Conservation (phyloP, 805 yeast genomes). For the Pichia cephalocereana region DNA sequence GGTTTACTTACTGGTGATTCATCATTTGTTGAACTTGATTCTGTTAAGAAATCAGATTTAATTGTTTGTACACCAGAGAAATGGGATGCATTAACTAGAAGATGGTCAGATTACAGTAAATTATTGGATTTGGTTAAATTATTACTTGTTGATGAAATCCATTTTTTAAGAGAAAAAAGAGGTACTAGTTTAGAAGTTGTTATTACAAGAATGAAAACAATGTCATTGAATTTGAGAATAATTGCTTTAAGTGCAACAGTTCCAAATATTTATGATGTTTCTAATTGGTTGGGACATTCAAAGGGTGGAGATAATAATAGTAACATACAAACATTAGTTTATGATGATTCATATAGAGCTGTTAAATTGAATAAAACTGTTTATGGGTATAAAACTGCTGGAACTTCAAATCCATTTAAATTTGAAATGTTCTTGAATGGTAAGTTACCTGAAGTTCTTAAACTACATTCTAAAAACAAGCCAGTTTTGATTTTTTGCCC, state of each 20-base stretch:
- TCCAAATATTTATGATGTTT: constrained; percentile 87
- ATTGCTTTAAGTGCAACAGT: constrained; percentile 89
- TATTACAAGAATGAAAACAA: constrained; percentile 87
- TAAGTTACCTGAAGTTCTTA: constrained; percentile 32
- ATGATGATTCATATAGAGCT: constrained; percentile 87
- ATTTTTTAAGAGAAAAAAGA: constrained; percentile 89
- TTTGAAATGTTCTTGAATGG: constrained; percentile 36
- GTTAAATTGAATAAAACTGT: constrained; percentile 78
- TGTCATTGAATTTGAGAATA: constrained; percentile 84
- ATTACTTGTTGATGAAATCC: constrained; percentile 91
- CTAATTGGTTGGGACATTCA: constrained; percentile 65
- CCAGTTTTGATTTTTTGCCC: constrained; percentile 79
- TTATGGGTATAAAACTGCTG: constrained; percentile 30
- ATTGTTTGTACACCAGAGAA: constrained; percentile 87
- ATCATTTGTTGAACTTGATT: constrained; percentile 77
- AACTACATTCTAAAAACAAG: constrained; percentile 36
- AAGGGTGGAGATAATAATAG: constrained; percentile 52
- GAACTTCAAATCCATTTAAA: constrained; percentile 36
- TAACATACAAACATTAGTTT: constrained; percentile 73
- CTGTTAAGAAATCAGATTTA: constrained; percentile 69
- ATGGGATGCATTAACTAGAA: constrained; percentile 96
- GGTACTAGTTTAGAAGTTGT: constrained; percentile 94
- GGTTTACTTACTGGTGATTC: constrained; percentile 89
- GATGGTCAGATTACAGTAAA: constrained; percentile 79
- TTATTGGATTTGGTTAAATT: constrained; percentile 73